These are phyloP conservation scores for Cryphonectria parasitica DNA, from an alignment of 2,329 filamentous ascomycete genomes.

Conservation along the genomic window DNA sequence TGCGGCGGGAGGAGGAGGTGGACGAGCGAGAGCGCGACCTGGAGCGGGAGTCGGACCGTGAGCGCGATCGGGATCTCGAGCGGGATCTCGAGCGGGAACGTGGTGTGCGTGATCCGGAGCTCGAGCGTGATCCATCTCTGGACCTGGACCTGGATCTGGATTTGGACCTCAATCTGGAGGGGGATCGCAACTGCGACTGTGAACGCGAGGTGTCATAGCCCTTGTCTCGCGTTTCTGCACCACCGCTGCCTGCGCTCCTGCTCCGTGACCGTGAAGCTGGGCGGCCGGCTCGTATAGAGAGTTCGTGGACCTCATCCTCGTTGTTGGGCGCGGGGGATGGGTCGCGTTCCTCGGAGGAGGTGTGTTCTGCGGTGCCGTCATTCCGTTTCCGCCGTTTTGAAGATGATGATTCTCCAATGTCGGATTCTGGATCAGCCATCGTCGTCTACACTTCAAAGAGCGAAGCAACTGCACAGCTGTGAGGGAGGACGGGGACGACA, in stretches of 20 bases:
- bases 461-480: not conserved
- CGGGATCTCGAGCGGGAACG: slow-evolving; percentile 34
- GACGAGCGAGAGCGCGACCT: slow-evolving; percentile 39
- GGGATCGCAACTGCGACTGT: slow-evolving; percentile 32
- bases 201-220: slow-evolving; percentile 32
- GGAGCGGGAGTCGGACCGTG: slow-evolving; percentile 14
- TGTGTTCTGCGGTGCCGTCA: slow-evolving; percentile 47
- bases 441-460: not conserved
- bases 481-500: not conserved
- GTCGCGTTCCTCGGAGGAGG: slow-evolving; percentile 46
- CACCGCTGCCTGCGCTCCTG: slow-evolving; percentile 27
- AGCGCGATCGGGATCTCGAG: slow-evolving; percentile 35
- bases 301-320: slow-evolving; percentile 27
- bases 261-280: slow-evolving; percentile 33
- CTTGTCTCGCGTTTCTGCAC: slow-evolving; percentile 18
- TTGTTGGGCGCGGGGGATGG: slow-evolving; percentile 16
- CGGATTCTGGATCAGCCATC: slow-evolving; percentile 10
- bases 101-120: slow-evolving; percentile 29
- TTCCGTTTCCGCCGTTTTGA: slow-evolving; percentile 47
- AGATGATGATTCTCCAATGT: slow-evolving; percentile 40
- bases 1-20: slow-evolving; percentile 33
- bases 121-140: slow-evolving; percentile 31
- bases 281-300: slow-evolving; percentile 35
- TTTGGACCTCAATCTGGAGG: slow-evolving; percentile 32
- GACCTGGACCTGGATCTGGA: slow-evolving; percentile 32